Evolutionary conservation across 1,139 yeast species (phyloP).

Genomic region (Diutina sp.): DNA sequence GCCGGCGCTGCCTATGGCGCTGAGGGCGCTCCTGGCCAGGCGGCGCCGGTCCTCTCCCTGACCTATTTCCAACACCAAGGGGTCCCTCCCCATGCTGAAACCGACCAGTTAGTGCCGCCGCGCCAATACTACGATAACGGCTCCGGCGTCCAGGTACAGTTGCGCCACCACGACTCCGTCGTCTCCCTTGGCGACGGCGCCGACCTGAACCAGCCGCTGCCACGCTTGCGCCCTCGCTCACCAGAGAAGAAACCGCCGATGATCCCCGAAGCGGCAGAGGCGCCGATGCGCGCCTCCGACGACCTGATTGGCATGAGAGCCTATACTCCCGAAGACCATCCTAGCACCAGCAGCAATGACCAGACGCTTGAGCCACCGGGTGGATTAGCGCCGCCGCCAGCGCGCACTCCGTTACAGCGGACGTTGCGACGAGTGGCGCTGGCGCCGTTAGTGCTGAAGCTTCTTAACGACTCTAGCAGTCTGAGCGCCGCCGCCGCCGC

Average conservation of each 20-base stretch:
- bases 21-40: slow-evolving; percentile 20
- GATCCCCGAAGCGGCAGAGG: neutral
- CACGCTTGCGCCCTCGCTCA: slow-evolving; percentile 9
- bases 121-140: slow-evolving; percentile 5
- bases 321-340: neutral
- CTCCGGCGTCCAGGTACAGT: slow-evolving; percentile 14
- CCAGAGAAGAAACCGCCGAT: neutral
- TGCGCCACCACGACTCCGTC: slow-evolving; percentile 33
- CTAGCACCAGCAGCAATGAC: neutral
- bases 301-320: slow-evolving; percentile 1
- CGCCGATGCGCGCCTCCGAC: neutral
- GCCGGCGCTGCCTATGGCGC: slow-evolving; percentile 13
- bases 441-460: slow-evolving; percentile 50
- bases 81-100: slow-evolving; percentile 30
- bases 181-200: slow-evolving; percentile 4
- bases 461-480: slow-evolving; percentile 4
- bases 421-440: slow-evolving; percentile 68
- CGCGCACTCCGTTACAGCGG: slow-evolving; percentile 23
- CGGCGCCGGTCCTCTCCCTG: neutral
- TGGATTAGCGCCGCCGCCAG: slow-evolving; percentile 1
- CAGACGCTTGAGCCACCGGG: neutral
- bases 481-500: neutral
- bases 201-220: slow-evolving; percentile 6
- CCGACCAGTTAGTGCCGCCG: neutral
- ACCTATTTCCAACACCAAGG: slow-evolving; percentile 44